Conservation (phyloP, 192 early-diverging fungal genomes). For the Coemansia sp. region DNA sequence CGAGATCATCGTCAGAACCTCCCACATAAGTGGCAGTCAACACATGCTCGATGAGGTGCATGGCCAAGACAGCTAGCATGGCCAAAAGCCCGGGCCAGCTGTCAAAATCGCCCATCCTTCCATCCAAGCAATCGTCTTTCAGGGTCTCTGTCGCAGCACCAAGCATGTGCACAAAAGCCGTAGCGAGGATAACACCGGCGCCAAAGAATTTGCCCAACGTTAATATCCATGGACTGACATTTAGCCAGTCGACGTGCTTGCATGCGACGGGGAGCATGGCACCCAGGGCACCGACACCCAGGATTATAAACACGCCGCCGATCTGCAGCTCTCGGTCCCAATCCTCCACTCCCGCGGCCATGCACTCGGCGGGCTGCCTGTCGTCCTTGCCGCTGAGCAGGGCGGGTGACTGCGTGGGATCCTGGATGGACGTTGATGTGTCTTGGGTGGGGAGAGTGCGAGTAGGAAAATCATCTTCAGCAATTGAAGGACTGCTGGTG, state of each 20-base stretch:
- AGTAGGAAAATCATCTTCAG: background rate
- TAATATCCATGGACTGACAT: conserved; percentile 31
- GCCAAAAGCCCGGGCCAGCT: conserved; percentile 59
- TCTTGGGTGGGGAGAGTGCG: background rate
- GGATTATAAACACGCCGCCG: conserved; percentile 57
- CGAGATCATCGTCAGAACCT: background rate
- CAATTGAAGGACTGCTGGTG: background rate
- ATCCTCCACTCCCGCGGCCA: conserved; percentile 33
- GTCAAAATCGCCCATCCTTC: conserved; percentile 51
- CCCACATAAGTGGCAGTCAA: conserved; percentile 17
- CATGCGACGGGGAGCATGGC: conserved; percentile 55
- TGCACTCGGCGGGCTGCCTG: conserved; percentile 17
- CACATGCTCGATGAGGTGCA: conserved; percentile 68
- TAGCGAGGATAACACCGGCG: conserved; percentile 71
- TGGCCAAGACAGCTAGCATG: conserved; percentile 62
- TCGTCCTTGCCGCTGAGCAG: background rate
- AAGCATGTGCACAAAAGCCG: conserved; percentile 77
- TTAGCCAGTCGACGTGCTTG: conserved; percentile 28
- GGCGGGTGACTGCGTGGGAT: background rate
- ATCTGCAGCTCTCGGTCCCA: conserved; percentile 55
- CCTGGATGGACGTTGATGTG: background rate
- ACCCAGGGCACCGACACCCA: conserved; percentile 55
- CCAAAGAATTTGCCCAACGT: conserved; percentile 59
- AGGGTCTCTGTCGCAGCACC: conserved; percentile 58
- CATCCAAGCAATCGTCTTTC: conserved; percentile 58